These are phyloP conservation scores for Luffa acutangula DNA, from an alignment of 306 rosid species.

Conservation along the genomic window DNA sequence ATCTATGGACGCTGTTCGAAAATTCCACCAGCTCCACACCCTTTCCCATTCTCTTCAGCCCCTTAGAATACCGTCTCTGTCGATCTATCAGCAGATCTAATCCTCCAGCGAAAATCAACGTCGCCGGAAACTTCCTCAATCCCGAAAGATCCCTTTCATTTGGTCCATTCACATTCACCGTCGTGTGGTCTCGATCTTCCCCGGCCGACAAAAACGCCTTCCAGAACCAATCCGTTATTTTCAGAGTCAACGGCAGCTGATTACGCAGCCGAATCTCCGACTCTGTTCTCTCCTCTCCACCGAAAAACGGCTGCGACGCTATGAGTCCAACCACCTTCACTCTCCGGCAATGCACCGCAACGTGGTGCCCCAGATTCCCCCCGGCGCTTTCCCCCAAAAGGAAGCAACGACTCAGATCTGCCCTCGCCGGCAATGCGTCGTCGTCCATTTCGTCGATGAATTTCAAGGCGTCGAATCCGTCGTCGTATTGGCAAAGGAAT, in stretches of 20 bases:
- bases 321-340: slow-evolving; percentile 8
- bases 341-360: neutral
- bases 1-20: slow-evolving; percentile 14
- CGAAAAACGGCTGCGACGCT: slow-evolving; percentile 23
- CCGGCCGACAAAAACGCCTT: too few relatives aligned
- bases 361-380: slow-evolving; percentile 3
- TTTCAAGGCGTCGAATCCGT: slow-evolving; percentile 17
- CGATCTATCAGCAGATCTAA: slow-evolving; percentile 20
- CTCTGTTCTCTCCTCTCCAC: too few relatives aligned
- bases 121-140: neutral
- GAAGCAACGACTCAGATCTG: slow-evolving; percentile 9
- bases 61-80: slow-evolving; percentile 13
- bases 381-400: slow-evolving; percentile 22
- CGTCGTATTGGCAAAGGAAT: slow-evolving; percentile 20
- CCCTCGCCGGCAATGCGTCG: neutral
- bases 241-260: too few relatives aligned
- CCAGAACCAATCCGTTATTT: too few relatives aligned
- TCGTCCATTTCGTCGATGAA: slow-evolving; percentile 5
- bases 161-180: too few relatives aligned
- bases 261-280: too few relatives aligned
- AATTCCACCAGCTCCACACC: slow-evolving; percentile 13
- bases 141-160: too few relatives aligned
- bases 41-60: slow-evolving; percentile 16
- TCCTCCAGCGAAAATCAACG: slow-evolving; percentile 16
- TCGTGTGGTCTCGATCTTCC: too few relatives aligned